A percentile compares a stretch with the other conserved stretches of the same genome.
Evolutionary conservation across 2,329 filamentous ascomycete species (phyloP).

Genomic region (Aspergillus pseudotamarii): DNA sequence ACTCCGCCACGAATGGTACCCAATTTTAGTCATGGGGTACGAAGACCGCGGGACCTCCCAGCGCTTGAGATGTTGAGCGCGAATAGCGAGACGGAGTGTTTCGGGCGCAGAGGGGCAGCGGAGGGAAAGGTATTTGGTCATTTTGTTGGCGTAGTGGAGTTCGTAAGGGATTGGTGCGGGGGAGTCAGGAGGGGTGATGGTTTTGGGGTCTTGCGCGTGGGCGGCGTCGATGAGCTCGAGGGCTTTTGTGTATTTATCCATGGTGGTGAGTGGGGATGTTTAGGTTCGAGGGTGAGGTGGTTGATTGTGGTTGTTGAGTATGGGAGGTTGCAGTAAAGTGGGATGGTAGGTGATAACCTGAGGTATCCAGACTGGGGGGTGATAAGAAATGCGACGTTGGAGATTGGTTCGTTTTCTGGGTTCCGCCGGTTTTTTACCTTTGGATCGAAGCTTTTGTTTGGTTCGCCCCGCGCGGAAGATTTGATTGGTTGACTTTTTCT

Average conservation of each 20-base stretch:
- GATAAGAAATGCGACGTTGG: neutral
- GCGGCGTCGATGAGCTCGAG: slow-evolving; percentile 73
- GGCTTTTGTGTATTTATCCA: slow-evolving; percentile 49
- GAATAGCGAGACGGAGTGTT: slow-evolving; percentile 72
- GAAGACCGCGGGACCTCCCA: slow-evolving; percentile 78
- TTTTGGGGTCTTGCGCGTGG: slow-evolving; percentile 68
- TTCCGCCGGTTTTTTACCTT: neutral
- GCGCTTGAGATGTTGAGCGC: slow-evolving; percentile 81
- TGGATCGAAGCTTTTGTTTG: neutral
- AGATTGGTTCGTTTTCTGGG: neutral
- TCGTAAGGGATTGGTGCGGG: slow-evolving; percentile 67
- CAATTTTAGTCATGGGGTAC: slow-evolving; percentile 73
- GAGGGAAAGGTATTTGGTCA: slow-evolving; percentile 71
- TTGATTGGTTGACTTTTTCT: neutral
- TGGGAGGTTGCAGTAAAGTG: neutral
- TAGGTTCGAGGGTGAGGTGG: neutral
- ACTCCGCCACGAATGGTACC: slow-evolving; percentile 80
- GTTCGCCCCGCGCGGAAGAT: neutral
- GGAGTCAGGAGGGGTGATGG: slow-evolving; percentile 31
- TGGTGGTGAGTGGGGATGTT: slow-evolving; percentile 17
- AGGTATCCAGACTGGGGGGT: neutral
- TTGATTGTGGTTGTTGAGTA: neutral
- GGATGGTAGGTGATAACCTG: neutral
- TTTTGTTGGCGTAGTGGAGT: slow-evolving; percentile 78
- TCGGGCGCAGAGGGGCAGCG: slow-evolving; percentile 66